Base-by-base conservation (phyloP, 768 basidiomycete genomes). In the Hygrophorus pudorinus region DNA sequence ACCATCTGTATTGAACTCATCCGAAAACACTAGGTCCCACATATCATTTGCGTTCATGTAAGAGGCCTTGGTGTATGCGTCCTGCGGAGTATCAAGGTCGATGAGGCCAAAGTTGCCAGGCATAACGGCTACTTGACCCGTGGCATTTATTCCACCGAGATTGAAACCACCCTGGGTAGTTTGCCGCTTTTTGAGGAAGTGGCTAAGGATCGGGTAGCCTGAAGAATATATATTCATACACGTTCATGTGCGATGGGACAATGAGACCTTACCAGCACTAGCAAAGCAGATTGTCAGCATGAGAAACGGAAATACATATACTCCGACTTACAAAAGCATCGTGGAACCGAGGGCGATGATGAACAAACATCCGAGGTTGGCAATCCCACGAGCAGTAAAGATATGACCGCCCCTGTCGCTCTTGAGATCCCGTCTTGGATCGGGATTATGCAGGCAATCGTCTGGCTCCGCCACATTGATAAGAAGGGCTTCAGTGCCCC, bases 1-100 rank as follows among this genome's bases (percentile, higher is more conserved):
- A 0, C 85, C 86, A 2, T 84, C 82, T 17, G 56, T 58, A 47
- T 89, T 76, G 59, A 91, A 91, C 65, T 90, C 88, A 56, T 91
- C 87, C 1, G 78, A 81, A 60, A 87, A 91, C 13, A 87, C 77
- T 42, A 85, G 65, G 57, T 55, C 58, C 56, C 63, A 68, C 59
- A 12, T 68, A 29, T 72, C 76, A 37, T 56, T 54, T 1, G 81
- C 72, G 48, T 81, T 75, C 20, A 68, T 58, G 49, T 80, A 79
- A 4, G 76, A 73, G 2, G 70, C 46, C 55, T 78, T 68, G 44
- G 73, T 71, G 56, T 65, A 63, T 2, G 72, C 76, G 9, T 70
- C 61, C 49, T 67, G 43, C 0, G 87, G 89, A 2, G 90, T 93
- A 38, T 88, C 79, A 37, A 67, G 62, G 62, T 92, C 89, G 54